phyloP scores from a whole-genome alignment of 2,329 filamentous ascomycete species.

The Coniochaeta ligniaria region DNA sequence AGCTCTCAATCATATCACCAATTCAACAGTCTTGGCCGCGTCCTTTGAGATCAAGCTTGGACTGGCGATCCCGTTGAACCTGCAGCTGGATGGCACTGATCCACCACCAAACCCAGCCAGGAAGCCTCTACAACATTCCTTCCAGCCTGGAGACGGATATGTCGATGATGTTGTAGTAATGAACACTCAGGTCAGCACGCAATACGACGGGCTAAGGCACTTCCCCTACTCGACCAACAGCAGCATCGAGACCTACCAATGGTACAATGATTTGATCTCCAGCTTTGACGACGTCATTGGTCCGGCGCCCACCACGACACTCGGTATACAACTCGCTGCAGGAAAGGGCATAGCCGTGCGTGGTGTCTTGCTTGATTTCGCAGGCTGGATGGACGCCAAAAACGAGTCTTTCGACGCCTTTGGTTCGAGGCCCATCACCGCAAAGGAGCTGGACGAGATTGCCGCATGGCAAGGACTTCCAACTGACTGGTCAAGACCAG shows the following conservation, averaged over 20 bases:
- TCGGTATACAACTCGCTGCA: no score
- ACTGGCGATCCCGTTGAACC: neutral
- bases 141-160: neutral
- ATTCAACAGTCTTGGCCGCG: neutral
- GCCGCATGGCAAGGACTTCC: no score
- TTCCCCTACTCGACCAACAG: neutral
- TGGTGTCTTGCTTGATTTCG: no score
- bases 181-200: neutral
- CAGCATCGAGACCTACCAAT: neutral
- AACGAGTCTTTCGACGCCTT: no score
- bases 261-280: neutral
- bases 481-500: no score
- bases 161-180: neutral
- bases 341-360: no score
- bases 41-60: neutral
- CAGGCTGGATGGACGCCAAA: no score
- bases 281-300: slow-evolving; percentile 12
- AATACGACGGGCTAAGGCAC: neutral
- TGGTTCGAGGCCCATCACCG: no score
- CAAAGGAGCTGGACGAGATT: no score
- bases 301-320: no score
- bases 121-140: neutral
- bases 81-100: neutral
- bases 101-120: no score
- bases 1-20: neutral